Conservation (phyloP, 2,329 filamentous ascomycete species). For the Nemania serpens region DNA sequence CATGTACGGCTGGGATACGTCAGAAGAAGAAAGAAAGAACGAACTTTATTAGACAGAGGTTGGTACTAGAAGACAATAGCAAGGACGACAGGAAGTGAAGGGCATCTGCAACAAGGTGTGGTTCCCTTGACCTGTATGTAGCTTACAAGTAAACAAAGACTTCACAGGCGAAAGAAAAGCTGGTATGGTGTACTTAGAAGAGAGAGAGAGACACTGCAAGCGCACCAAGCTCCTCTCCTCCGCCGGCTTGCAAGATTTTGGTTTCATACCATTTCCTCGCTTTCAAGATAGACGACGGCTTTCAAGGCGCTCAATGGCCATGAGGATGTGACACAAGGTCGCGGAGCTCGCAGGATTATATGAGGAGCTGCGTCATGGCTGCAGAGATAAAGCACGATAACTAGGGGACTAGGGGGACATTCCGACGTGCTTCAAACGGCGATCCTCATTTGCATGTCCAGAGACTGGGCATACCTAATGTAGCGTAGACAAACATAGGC, state of each 20-base stretch:
- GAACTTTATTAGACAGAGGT: conserved; percentile 11
- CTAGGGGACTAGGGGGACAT: conserved; percentile 29
- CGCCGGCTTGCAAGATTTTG: conserved; percentile 13
- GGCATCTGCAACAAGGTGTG: not conserved
- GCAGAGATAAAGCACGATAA: conserved; percentile 33
- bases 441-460: conserved; percentile 39
- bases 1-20: conserved; percentile 15
- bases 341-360: conserved; percentile 25
- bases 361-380: conserved; percentile 36
- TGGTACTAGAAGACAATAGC: conserved; percentile 3
- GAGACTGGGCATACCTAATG: conserved; percentile 9
- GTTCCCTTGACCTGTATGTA: not conserved
- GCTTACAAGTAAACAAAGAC: conserved; percentile 11
- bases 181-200: not conserved
- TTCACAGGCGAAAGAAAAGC: not conserved
- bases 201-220: conserved; percentile 15
- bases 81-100: conserved; percentile 6
- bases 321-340: conserved; percentile 36
- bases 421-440: conserved; percentile 38
- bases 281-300: not conserved
- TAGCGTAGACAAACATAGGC: not conserved
- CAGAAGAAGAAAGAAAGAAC: conserved; percentile 15
- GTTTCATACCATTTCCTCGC: conserved; percentile 10
- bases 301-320: conserved; percentile 28
- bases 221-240: conserved; percentile 8